Conservation (phyloP, 2,329 filamentous ascomycete genomes). For the Exophiala sp. region DNA sequence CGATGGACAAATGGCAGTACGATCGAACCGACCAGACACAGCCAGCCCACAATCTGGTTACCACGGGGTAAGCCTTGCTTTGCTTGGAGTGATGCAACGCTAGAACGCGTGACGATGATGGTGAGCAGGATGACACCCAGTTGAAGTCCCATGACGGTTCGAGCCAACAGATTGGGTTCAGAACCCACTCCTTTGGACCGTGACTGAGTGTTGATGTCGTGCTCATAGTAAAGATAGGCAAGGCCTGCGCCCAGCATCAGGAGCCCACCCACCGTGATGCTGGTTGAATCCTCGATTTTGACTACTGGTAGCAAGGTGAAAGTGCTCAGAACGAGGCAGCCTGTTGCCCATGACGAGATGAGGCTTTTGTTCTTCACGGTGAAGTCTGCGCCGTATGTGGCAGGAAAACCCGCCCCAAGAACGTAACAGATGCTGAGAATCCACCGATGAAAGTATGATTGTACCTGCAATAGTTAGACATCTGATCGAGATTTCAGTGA, state of each 20-base stretch:
- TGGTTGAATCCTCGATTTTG: slow-evolving; percentile 71
- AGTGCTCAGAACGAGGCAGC: slow-evolving; percentile 78
- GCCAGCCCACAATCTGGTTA: slow-evolving; percentile 83
- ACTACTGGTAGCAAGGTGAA: slow-evolving; percentile 87
- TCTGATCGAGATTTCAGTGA: background rate
- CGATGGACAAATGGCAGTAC: slow-evolving; percentile 77
- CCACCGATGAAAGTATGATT: slow-evolving; percentile 88
- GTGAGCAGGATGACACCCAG: slow-evolving; percentile 73
- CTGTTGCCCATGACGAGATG: slow-evolving; percentile 67
- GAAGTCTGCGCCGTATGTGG: slow-evolving; percentile 69
- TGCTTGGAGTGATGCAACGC: slow-evolving; percentile 77
- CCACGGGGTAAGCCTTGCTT: slow-evolving; percentile 80
- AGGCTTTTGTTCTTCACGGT: slow-evolving; percentile 63
- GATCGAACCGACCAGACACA: slow-evolving; percentile 74
- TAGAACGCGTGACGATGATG: slow-evolving; percentile 82
- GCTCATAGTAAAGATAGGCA: slow-evolving; percentile 76
- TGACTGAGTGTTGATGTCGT: slow-evolving; percentile 51
- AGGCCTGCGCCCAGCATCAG: slow-evolving; percentile 75
- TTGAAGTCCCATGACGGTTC: slow-evolving; percentile 46
- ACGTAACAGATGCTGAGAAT: slow-evolving; percentile 79
- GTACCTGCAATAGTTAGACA: slow-evolving; percentile 55
- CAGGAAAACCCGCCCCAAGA: slow-evolving; percentile 73
- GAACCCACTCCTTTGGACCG: slow-evolving; percentile 26
- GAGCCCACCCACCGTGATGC: slow-evolving; percentile 74
- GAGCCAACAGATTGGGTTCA: slow-evolving; percentile 34